Evolutionary conservation across 441 rosid species (phyloP).

Genomic region (Viola pubescens): DNA sequence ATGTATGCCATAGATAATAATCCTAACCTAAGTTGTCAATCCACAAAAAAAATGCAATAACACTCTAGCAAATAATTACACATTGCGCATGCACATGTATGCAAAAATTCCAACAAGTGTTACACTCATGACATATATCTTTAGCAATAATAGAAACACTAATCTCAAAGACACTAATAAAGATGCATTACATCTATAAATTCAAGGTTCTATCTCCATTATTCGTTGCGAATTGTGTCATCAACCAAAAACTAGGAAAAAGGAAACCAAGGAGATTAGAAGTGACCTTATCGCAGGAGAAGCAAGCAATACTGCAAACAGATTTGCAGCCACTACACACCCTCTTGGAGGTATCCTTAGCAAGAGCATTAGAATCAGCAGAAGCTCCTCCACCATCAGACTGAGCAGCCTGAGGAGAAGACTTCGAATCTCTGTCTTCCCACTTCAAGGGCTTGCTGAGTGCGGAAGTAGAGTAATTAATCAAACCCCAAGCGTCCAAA

Average conservation of each 20-base stretch:
- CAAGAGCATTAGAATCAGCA: conserved; percentile 22
- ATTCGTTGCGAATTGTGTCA: too few relatives aligned
- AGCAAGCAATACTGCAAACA: conserved; percentile 78
- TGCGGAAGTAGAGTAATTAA: conserved; percentile 49
- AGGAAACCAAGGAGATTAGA: not conserved
- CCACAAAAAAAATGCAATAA: too few relatives aligned
- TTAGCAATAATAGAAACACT: too few relatives aligned
- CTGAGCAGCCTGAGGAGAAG: conserved; percentile 14
- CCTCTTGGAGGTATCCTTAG: conserved; percentile 43
- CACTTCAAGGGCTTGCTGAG: conserved; percentile 62
- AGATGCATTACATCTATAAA: too few relatives aligned
- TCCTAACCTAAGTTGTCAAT: too few relatives aligned
- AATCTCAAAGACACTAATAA: too few relatives aligned
- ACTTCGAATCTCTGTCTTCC: conserved; percentile 69
- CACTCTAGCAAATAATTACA: too few relatives aligned
- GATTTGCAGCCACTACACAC: conserved; percentile 75
- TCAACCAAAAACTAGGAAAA: not conserved
- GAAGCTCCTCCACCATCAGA: conserved; percentile 9
- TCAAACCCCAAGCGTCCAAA: conserved; percentile 77
- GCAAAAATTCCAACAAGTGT: too few relatives aligned
- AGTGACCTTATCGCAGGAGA: conserved; percentile 69
- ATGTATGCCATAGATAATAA: too few relatives aligned
- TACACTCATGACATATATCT: too few relatives aligned
- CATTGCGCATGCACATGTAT: too few relatives aligned
- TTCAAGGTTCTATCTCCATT: too few relatives aligned